phyloP scores from a whole-genome alignment of 2,329 filamentous ascomycete genomes.

The Orbilia ellipsospora region DNA sequence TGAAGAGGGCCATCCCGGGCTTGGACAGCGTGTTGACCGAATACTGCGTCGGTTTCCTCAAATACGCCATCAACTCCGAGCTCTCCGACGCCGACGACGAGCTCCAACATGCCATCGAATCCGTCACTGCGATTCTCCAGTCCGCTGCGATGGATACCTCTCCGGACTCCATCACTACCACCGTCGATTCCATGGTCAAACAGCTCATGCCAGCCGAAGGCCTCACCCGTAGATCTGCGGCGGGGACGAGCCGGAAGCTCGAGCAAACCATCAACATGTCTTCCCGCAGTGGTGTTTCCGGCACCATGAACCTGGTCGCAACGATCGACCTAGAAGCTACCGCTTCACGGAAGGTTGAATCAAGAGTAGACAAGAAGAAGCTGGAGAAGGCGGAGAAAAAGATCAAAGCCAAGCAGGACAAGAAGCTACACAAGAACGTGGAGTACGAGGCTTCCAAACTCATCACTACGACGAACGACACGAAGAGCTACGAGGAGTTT shows the following conservation, averaged over 20 bases:
- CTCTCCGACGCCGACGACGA: slow-evolving; percentile 76
- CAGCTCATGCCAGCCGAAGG: slow-evolving; percentile 75
- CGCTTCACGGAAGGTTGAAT: slow-evolving; percentile 92
- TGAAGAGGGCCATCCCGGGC: slow-evolving; percentile 74
- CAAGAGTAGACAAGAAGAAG: slow-evolving; percentile 97
- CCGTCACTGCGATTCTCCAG: slow-evolving; percentile 86
- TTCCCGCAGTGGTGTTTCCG: slow-evolving; percentile 93
- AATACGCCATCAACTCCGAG: slow-evolving; percentile 88
- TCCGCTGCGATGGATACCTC: slow-evolving; percentile 78
- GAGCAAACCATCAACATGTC: slow-evolving; percentile 96
- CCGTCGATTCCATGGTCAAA: slow-evolving; percentile 90
- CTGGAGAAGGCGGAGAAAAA: slow-evolving; percentile 98
- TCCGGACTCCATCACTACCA: slow-evolving; percentile 82
- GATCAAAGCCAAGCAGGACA: slow-evolving; percentile 97
- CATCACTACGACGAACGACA: slow-evolving; percentile 81
- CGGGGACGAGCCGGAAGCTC: slow-evolving; percentile 81
- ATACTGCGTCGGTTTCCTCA: slow-evolving; percentile 93
- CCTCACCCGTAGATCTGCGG: slow-evolving; percentile 67
- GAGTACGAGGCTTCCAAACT: slow-evolving; percentile 95
- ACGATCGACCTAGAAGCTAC: slow-evolving; percentile 94
- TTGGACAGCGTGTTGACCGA: slow-evolving; percentile 90
- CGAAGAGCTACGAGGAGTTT: slow-evolving; percentile 97
- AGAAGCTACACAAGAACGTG: slow-evolving; percentile 97
- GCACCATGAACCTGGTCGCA: slow-evolving; percentile 82
- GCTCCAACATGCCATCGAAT: slow-evolving; percentile 82